Evolutionary conservation across 495 filamentous ascomycete genomes (phyloP).

Genomic region (Aspergillus diversus): DNA sequence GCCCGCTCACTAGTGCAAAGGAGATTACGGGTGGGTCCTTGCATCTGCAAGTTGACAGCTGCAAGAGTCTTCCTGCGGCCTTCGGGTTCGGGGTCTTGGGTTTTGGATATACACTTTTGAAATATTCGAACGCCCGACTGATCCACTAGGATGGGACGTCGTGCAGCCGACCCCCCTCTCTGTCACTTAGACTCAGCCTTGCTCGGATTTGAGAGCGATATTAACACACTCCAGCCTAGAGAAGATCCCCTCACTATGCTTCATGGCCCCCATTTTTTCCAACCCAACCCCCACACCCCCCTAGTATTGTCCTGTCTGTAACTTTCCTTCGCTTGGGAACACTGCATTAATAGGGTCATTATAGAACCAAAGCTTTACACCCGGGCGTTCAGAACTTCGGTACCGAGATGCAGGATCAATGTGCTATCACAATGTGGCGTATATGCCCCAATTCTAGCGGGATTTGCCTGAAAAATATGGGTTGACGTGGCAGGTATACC

Average conservation of each 20-base stretch:
- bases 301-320: neutral
- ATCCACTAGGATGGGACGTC: constrained; percentile 2
- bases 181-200: constrained; percentile 3
- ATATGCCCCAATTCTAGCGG: constrained; percentile 6
- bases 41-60: constrained; percentile 37
- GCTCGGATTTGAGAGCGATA: neutral
- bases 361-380: constrained; percentile 4
- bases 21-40: constrained; percentile 31
- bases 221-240: neutral
- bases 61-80: constrained; percentile 20
- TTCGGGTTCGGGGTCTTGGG: constrained; percentile 10
- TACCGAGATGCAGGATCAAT: constrained; percentile 21
- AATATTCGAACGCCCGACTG: neutral
- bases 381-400: constrained; percentile 4
- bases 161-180: constrained; percentile 6
- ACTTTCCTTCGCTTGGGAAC: constrained; percentile 13
- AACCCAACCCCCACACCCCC: neutral
- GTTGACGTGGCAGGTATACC: constrained; percentile 36
- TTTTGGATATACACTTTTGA: constrained; percentile 14
- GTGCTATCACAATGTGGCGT: constrained; percentile 22
- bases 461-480: constrained; percentile 8
- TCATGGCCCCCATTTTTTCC: neutral
- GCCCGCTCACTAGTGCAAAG: constrained; percentile 28
- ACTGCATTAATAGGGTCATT: constrained; percentile 2
- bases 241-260: neutral